These are phyloP conservation scores for Patellaria atrata DNA, from an alignment of 495 filamentous ascomycete genomes.

Conservation along the genomic window DNA sequence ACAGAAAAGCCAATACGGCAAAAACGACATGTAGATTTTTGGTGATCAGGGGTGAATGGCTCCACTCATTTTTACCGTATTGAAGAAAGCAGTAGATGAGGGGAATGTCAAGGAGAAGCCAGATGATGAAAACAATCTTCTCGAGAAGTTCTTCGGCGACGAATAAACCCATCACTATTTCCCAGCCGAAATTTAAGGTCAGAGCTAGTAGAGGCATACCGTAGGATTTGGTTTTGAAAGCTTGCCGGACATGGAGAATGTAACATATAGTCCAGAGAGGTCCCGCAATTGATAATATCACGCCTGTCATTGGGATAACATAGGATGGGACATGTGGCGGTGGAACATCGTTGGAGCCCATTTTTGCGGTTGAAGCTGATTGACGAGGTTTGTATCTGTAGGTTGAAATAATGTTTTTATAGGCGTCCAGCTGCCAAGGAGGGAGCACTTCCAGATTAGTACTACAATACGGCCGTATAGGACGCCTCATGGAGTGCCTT, in stretches of 20 bases:
- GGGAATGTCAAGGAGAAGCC: conserved; percentile 31
- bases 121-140: conserved; percentile 27
- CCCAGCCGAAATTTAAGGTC: conserved; percentile 33
- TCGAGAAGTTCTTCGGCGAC: conserved; percentile 29
- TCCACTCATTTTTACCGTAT: conserved; percentile 27
- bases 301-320: conserved; percentile 25
- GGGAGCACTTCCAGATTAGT: no score
- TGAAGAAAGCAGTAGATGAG: conserved; percentile 28
- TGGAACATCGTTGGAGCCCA: conserved; percentile 30
- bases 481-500: no score
- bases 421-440: no score
- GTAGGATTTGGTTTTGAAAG: conserved; percentile 29
- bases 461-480: no score
- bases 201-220: conserved; percentile 33
- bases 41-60: conserved; percentile 24
- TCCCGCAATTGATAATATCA: conserved; percentile 28
- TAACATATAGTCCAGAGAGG: conserved; percentile 31
- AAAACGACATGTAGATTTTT: conserved; percentile 26
- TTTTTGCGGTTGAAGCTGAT: no score
- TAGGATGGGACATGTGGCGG: conserved; percentile 26
- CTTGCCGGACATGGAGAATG: conserved; percentile 29
- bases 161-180: conserved; percentile 29
- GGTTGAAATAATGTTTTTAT: no score
- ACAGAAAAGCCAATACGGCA: conserved; percentile 18
- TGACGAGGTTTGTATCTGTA: no score